phyloP scores from a whole-genome alignment of 2,329 filamentous ascomycete genomes.

The Hortaea werneckii region DNA sequence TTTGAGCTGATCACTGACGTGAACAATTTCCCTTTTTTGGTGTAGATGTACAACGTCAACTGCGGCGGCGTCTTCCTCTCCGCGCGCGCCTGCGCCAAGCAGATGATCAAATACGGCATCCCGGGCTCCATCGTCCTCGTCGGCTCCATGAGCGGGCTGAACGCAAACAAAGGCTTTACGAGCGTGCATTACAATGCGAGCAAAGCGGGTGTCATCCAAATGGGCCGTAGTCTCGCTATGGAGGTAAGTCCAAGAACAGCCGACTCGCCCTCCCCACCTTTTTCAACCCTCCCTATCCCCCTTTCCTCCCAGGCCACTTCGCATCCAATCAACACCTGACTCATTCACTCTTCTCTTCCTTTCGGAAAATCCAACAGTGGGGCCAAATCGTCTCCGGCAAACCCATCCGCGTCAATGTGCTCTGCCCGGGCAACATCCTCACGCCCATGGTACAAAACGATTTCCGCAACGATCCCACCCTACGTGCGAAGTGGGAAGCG shows the following conservation, averaged over 20 bases:
- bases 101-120: constrained; percentile 41
- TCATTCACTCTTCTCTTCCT: not conserved
- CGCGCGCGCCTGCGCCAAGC: constrained; percentile 37
- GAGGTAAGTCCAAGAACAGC: constrained; percentile 13
- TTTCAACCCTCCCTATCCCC: too few species aligned
- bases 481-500: constrained; percentile 21
- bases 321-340: not conserved
- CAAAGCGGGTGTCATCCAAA: constrained; percentile 45
- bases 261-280: not conserved
- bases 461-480: constrained; percentile 19
- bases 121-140: constrained; percentile 40
- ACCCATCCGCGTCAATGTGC: constrained; percentile 23
- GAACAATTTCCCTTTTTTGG: not conserved
- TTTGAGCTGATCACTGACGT: not conserved
- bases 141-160: constrained; percentile 42
- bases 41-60: constrained; percentile 39
- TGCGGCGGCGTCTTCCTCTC: constrained; percentile 41
- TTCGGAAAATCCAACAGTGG: constrained; percentile 28
- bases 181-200: constrained; percentile 40
- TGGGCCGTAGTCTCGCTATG: constrained; percentile 41
- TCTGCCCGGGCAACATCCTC: constrained; percentile 26
- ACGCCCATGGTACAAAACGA: constrained; percentile 27
- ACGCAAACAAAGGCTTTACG: constrained; percentile 36
- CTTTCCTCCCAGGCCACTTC: not conserved
- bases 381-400: constrained; percentile 26